phyloP scores from a whole-genome alignment of 805 yeast genomes.

The Zygosaccharomyces pseudorouxii region DNA sequence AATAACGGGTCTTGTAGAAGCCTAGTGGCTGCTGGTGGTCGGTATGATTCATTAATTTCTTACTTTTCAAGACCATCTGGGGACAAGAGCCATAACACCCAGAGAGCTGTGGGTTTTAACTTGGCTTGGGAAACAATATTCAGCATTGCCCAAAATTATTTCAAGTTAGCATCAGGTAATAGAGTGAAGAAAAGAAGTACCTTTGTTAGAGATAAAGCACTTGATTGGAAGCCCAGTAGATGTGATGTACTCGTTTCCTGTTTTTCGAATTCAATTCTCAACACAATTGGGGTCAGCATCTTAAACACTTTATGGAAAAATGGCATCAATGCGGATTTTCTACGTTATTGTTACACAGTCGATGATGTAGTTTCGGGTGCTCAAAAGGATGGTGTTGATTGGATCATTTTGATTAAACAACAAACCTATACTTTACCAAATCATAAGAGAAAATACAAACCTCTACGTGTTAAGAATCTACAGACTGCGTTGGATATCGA shows the following conservation, averaged over 20 bases:
- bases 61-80: slow-evolving; percentile 57
- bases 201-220: slow-evolving; percentile 34
- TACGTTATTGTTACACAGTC: slow-evolving; percentile 41
- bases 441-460: slow-evolving; percentile 59
- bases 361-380: slow-evolving; percentile 70
- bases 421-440: slow-evolving; percentile 36
- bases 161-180: slow-evolving; percentile 36
- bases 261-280: slow-evolving; percentile 51
- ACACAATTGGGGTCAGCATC: slow-evolving; percentile 59
- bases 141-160: slow-evolving; percentile 46
- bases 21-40: slow-evolving; percentile 85
- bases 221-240: slow-evolving; percentile 53
- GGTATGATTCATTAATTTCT: slow-evolving; percentile 74
- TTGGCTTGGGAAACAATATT: slow-evolving; percentile 68
- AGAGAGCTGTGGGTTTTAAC: slow-evolving; percentile 81
- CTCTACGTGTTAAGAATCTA: slow-evolving; percentile 66
- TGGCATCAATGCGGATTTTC: slow-evolving; percentile 74
- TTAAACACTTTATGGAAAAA: slow-evolving; percentile 64
- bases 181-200: slow-evolving; percentile 36
- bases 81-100: slow-evolving; percentile 31
- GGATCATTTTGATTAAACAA: slow-evolving; percentile 77
- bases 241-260: slow-evolving; percentile 82
- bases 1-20: slow-evolving; percentile 49
- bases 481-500: slow-evolving; percentile 62
- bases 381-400: slow-evolving; percentile 61